Conservation (phyloP, 2,329 filamentous ascomycete genomes). For the Colletotrichum sansevieriae region DNA sequence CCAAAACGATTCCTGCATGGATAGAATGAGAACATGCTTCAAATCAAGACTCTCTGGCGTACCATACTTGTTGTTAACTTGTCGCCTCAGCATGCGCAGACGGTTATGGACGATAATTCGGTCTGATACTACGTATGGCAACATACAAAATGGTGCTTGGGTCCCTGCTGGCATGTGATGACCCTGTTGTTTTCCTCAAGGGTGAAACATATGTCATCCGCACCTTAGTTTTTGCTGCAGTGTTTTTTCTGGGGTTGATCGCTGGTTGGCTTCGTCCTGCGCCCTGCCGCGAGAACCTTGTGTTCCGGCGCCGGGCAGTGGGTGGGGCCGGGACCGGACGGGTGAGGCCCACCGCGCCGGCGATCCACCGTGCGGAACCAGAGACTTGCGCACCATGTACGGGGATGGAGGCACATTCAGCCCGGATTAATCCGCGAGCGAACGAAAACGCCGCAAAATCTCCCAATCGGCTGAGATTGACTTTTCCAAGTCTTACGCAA, state of each 20-base stretch:
- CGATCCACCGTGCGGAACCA: not conserved
- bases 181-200: not conserved
- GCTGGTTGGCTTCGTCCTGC: not conserved
- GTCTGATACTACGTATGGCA: not conserved
- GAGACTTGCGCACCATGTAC: not conserved
- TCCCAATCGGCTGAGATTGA: not conserved
- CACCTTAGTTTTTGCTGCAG: not conserved
- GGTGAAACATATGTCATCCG: fast-evolving
- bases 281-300: not conserved
- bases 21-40: not conserved
- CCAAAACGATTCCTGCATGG: not conserved
- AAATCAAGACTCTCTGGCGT: not conserved
- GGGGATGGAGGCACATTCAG: not conserved
- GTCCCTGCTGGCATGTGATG: not conserved
- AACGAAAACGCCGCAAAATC: not conserved
- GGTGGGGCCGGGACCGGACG: not conserved
- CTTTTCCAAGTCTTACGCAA: not conserved
- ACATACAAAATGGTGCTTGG: not conserved
- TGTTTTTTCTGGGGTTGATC: not conserved
- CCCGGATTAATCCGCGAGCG: not conserved
- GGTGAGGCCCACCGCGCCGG: not conserved
- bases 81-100: not conserved
- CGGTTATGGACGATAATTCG: not conserved
- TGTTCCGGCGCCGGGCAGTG: not conserved
- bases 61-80: not conserved